phyloP scores from a whole-genome alignment of 208 protist genomes.

The Dictyostelium gargantuum region DNA sequence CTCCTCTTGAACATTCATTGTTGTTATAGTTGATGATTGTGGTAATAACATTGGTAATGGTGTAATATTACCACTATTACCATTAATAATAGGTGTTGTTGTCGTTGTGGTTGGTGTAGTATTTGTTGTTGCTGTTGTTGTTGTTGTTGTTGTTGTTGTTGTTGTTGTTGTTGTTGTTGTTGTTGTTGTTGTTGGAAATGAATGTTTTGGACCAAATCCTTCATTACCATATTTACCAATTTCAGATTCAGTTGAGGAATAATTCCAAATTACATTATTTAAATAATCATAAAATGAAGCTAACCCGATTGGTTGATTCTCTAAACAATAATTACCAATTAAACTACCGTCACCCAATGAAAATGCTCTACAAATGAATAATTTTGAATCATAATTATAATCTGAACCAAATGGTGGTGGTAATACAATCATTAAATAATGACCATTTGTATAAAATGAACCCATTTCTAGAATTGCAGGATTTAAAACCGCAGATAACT shows the following conservation, averaged over 20 bases:
- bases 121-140: neutral
- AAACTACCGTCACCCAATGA: slow-evolving; percentile 27
- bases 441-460: slow-evolving; percentile 68
- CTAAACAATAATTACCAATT: slow-evolving; percentile 59
- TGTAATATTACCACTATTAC: neutral
- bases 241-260: slow-evolving; percentile 33
- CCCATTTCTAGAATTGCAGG: slow-evolving; percentile 17
- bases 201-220: slow-evolving; percentile 60
- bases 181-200: neutral
- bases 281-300: slow-evolving; percentile 59
- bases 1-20: neutral
- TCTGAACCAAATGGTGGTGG: slow-evolving; percentile 46
- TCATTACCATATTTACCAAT: slow-evolving; percentile 62
- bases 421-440: slow-evolving; percentile 60
- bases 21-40: neutral
- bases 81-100: neutral
- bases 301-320: slow-evolving; percentile 40
- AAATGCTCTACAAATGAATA: slow-evolving; percentile 53
- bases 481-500: neutral
- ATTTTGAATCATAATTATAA: slow-evolving; percentile 36
- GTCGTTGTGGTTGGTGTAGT: neutral
- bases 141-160: neutral
- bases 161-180: neutral
- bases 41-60: neutral
- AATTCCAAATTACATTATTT: slow-evolving; percentile 71